phyloP scores from a whole-genome alignment of 805 yeast genomes.

The Cyberlindnera mycetangii region DNA sequence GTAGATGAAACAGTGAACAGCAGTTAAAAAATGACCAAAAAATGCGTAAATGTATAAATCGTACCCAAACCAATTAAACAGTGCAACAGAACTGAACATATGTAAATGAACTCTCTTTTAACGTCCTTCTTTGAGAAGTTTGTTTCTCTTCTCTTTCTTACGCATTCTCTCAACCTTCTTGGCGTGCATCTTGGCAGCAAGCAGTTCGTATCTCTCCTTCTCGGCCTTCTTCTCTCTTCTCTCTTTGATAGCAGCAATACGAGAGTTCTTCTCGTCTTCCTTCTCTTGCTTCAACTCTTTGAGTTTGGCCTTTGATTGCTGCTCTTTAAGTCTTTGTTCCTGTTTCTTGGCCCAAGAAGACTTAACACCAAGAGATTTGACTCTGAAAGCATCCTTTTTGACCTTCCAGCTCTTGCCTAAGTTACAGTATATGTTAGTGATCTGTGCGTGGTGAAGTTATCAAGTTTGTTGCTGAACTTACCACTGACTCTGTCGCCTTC shows the following conservation, averaged over 20 bases:
- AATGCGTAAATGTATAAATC: background rate
- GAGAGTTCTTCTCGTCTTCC: constrained; percentile 51
- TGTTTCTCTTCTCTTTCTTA: constrained; percentile 92
- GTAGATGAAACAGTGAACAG: constrained; percentile 1
- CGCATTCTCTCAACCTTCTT: constrained; percentile 88
- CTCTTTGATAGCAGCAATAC: constrained; percentile 59
- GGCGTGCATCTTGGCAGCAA: constrained; percentile 86
- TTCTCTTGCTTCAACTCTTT: constrained; percentile 78
- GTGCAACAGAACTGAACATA: constrained; percentile 7
- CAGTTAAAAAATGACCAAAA: constrained; percentile 2
- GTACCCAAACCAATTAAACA: constrained; percentile 1
- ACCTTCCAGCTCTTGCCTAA: constrained; percentile 75
- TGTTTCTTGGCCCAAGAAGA: constrained; percentile 65
- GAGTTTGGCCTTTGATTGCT: constrained; percentile 64
- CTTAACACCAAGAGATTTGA: constrained; percentile 51
- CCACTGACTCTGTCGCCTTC: constrained; percentile 29
- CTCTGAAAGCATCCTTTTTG: constrained; percentile 64
- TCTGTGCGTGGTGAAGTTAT: background rate
- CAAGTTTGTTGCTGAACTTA: background rate
- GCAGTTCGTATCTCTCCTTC: constrained; percentile 77
- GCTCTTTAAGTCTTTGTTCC: constrained; percentile 61
- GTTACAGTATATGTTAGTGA: constrained; percentile 7
- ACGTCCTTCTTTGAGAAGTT: constrained; percentile 82
- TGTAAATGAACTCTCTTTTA: constrained; percentile 25
- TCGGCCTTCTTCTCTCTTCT: constrained; percentile 82